Base-by-base conservation (phyloP, 352 stramenopile species). In the Globisporangium okanoganense region DNA sequence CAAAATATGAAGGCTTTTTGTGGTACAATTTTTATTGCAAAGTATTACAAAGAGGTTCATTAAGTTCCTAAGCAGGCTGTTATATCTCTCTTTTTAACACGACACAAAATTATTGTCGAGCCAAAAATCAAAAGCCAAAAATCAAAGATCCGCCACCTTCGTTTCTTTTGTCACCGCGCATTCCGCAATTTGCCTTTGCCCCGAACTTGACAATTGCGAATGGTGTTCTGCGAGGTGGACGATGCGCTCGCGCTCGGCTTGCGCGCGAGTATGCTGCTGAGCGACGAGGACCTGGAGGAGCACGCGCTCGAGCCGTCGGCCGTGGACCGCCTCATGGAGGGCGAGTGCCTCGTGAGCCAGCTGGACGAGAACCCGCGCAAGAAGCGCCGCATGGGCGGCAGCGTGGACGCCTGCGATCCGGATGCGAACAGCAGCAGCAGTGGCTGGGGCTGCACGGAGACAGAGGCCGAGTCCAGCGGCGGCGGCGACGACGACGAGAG, bases 291-390 rank as follows among this genome's bases (percentile, higher is more conserved):
- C 44, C 71, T 61, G 56, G 64, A 69, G 22, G 68, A 80, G 51
- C 54, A 76, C 48, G 61, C 70, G 49, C 73, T 78, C 20, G 66
- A 73, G 20, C 49, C 66, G 1, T 58, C 68, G 0, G 60, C 68
- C 1, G 64, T 79, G 12, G 66, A 82, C 53, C 73, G 75, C 5
- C 69, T 85, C 56, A 74, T 82, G 61, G 64, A 65, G 6, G 73
- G 70, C 52, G 63, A 78, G 50, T 85, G 73, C 33, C 71, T 85
- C 38, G 64, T 85, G 53, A 68, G 70, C 53, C 70, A 79, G 55
- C 64, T 79, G 49, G 61, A 62, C 10, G 56, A 66, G 12, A 48
- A 65, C 49, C 22, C 36, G 27, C 62, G 18, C 58, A 76, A 76
- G 54, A 69, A 69, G 44, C 60, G 65, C 7, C 70, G 63, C 44